phyloP scores from a whole-genome alignment of 805 yeast genomes.

The Candida tallmaniae region DNA sequence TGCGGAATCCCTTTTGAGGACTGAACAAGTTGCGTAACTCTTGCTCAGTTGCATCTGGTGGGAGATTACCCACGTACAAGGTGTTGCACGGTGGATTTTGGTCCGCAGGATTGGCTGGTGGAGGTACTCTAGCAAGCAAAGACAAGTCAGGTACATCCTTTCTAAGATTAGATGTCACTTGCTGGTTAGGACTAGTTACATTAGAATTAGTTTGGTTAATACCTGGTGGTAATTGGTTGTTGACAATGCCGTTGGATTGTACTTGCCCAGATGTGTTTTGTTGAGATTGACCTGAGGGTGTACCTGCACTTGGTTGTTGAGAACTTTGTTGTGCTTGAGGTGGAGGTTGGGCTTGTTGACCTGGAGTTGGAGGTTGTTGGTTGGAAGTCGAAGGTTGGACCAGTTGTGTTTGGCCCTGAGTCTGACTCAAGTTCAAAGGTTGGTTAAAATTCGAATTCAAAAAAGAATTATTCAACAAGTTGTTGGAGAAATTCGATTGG shows the following conservation, averaged over 20 bases:
- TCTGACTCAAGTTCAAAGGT: constrained; percentile 1
- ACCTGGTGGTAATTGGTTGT: neutral
- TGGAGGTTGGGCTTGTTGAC: neutral
- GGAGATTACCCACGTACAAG: constrained; percentile 91
- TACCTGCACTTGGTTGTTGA: constrained; percentile 1
- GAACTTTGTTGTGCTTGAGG: neutral
- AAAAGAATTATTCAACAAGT: constrained; percentile 13
- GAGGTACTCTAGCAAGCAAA: constrained; percentile 73
- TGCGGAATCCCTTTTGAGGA: constrained; percentile 86
- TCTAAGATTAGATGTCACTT: constrained; percentile 11
- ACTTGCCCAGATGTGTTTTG: neutral
- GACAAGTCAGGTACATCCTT: constrained; percentile 61
- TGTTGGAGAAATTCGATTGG: constrained; percentile 16
- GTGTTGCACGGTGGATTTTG: constrained; percentile 99
- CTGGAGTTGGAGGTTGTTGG: neutral
- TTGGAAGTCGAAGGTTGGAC: neutral
- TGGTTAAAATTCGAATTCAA: constrained; percentile 9
- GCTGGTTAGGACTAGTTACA: constrained; percentile 11
- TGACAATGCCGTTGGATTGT: neutral
- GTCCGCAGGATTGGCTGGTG: constrained; percentile 97
- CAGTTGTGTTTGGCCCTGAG: constrained; percentile 8
- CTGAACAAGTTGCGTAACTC: constrained; percentile 85
- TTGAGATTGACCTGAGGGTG: neutral
- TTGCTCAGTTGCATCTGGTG: constrained; percentile 94
- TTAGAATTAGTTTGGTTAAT: constrained; percentile 3